Percentiles rank a stretch among this genome's conserved stretches.
phyloP scores from a whole-genome alignment of 176 grass and related monocot genomes.

The Lolium perenne region DNA sequence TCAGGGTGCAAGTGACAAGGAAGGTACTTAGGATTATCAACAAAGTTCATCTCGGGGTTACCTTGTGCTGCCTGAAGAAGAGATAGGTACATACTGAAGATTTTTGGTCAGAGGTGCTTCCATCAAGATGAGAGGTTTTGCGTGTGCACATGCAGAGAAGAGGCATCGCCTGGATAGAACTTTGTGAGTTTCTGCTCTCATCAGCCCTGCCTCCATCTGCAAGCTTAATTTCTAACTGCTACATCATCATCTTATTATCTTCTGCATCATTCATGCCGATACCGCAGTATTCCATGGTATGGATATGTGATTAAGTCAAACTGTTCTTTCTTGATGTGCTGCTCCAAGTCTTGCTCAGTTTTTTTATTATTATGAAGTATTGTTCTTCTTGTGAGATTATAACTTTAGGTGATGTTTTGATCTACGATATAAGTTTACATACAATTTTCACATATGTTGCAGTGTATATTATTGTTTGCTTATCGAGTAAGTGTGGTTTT shows the following conservation, averaged over 20 bases:
- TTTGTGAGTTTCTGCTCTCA: constrained; percentile 44
- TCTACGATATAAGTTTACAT: neutral
- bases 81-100: neutral
- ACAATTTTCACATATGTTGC: neutral
- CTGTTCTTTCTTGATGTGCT: neutral
- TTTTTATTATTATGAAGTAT: neutral
- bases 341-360: neutral
- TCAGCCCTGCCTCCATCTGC: neutral
- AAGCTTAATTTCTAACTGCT: neutral
- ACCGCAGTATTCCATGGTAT: neutral
- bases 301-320: neutral
- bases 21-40: neutral
- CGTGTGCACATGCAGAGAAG: constrained; percentile 49
- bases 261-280: neutral
- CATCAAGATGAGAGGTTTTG: constrained; percentile 53
- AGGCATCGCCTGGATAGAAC: constrained; percentile 55
- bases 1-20: neutral
- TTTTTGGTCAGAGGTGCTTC: constrained; percentile 33
- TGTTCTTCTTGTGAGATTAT: neutral
- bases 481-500: neutral
- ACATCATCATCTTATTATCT: neutral
- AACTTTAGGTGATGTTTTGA: neutral
- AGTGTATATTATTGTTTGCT: neutral
- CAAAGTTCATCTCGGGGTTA: neutral
- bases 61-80: neutral